Percentiles rank a stretch among this genome's conserved stretches.
Evolutionary conservation across 352 stramenopile species (phyloP).

Genomic region (Phytophthora chlamydospora): DNA sequence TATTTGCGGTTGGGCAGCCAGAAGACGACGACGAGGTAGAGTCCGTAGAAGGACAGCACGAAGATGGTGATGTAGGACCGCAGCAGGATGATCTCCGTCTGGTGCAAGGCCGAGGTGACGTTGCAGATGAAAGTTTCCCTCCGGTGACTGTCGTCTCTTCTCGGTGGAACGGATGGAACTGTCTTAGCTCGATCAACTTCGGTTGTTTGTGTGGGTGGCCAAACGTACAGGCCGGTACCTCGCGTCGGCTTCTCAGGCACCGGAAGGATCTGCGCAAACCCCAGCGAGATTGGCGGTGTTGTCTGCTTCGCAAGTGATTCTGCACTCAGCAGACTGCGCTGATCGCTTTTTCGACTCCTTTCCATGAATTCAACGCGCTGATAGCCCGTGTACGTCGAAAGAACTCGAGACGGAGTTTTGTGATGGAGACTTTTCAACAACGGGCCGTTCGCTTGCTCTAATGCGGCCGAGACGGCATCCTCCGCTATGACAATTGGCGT

Average conservation of each 20-base stretch:
- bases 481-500: not conserved
- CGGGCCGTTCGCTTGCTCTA: not conserved
- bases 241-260: too few relatives aligned
- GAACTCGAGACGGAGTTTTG: conserved; percentile 12
- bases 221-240: not conserved
- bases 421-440: conserved; percentile 18
- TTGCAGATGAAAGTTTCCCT: conserved; percentile 21
- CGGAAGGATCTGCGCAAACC: too few relatives aligned
- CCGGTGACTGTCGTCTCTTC: not conserved
- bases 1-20: conserved; percentile 21
- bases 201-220: not conserved
- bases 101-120: conserved; percentile 17
- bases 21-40: conserved; percentile 24
- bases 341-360: not conserved
- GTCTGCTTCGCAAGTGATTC: not conserved
- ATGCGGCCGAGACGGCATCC: conserved; percentile 4
- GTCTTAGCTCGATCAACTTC: too few relatives aligned
- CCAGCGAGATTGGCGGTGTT: too few relatives aligned
- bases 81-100: conserved; percentile 34
- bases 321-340: not conserved
- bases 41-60: conserved; percentile 24
- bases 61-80: conserved; percentile 32
- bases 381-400: conserved; percentile 31
- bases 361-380: conserved; percentile 9
- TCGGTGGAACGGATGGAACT: not conserved